These are phyloP conservation scores for Acer saccharum DNA, from an alignment of 345 rosid genomes.

Conservation along the genomic window DNA sequence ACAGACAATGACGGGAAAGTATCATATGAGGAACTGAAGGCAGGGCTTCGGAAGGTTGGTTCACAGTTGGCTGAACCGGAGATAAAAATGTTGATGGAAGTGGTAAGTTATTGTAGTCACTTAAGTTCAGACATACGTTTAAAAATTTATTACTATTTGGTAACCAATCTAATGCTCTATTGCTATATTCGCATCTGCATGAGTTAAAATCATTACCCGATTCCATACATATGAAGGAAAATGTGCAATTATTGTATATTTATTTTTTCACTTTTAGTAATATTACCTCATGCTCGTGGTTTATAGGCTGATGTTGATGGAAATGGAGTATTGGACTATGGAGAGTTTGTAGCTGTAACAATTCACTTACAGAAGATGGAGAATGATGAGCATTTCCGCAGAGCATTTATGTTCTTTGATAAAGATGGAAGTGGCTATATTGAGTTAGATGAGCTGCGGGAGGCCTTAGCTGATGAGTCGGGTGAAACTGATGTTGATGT, in stretches of 20 bases:
- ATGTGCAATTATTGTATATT: no score
- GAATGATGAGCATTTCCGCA: conserved; percentile 89
- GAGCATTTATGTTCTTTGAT: conserved; percentile 93
- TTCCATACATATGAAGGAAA: not conserved
- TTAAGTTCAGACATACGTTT: not conserved
- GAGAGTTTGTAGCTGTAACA: conserved; percentile 98
- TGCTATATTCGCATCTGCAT: not conserved
- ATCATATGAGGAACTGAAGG: conserved; percentile 71
- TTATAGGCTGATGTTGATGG: conserved; percentile 95
- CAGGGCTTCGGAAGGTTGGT: conserved; percentile 93
- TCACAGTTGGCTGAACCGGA: conserved; percentile 90
- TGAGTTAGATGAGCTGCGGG: conserved; percentile 73
- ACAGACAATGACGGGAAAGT: conserved; percentile 85
- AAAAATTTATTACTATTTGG: conserved; percentile 7
- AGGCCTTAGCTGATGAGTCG: conserved; percentile 73
- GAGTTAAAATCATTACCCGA: not conserved
- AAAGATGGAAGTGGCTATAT: conserved; percentile 79
- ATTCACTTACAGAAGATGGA: conserved; percentile 97
- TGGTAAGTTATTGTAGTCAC: conserved; percentile 46
- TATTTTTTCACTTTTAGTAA: not conserved
- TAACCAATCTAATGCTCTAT: not conserved
- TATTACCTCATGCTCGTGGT: conserved; percentile 15
- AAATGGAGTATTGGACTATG: conserved; percentile 84
- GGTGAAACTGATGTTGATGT: conserved; percentile 70
- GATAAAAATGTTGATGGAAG: conserved; percentile 98